Base-by-base conservation (phyloP, 371 early-diverging fungal species). In the Coemansia sp. region DNA sequence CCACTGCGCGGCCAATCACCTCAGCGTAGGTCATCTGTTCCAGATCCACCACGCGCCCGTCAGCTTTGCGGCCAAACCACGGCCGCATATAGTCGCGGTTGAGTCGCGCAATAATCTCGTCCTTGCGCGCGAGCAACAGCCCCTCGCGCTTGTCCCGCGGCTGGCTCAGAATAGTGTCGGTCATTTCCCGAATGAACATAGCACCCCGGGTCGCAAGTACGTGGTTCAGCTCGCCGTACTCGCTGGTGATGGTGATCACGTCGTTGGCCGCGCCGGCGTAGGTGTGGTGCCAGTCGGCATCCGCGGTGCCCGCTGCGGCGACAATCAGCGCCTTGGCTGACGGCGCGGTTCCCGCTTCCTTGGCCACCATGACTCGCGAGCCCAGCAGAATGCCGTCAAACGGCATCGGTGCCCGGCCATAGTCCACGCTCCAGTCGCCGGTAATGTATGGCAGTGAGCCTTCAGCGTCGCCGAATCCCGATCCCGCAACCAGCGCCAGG, bases 181-280 rank as follows among this genome's bases (percentile, higher is more conserved):
- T 90, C 71, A 96, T 81, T 70, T 94, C 93, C 71, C 89, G 89
- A 90, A 93, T 90, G 65, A 95, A 83, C 68, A 83, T 78, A 30
- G 91, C 89, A 69, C 93, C 94, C 50, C 92, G 90, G 57, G 92
- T 95, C 43, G 93, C 94, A 53, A 97, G 83, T 81, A 92, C 89
- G 85, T 97, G 96, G 70, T 94, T 97, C 39, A 93, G 93, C 76
- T 97, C 95, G 62, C 96, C 97, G 40, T 93, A 80, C 80, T 97
- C 96, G 51, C 95, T 94, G 50, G 87, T 87, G 36, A 93, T 89
- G 4, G 95, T 94, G 61, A 92, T 84, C 48, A 97, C 84, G 61
- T 94, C 95, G 63, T 36, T 8, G 50, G 87, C 82, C 39, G 89
- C 88, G 6, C 91, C 90, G 77, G 86, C 86, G 83, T 95, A 92